Evolutionary conservation across 2,329 filamentous ascomycete genomes (phyloP).

Genomic region (Colletotrichum abscissum): DNA sequence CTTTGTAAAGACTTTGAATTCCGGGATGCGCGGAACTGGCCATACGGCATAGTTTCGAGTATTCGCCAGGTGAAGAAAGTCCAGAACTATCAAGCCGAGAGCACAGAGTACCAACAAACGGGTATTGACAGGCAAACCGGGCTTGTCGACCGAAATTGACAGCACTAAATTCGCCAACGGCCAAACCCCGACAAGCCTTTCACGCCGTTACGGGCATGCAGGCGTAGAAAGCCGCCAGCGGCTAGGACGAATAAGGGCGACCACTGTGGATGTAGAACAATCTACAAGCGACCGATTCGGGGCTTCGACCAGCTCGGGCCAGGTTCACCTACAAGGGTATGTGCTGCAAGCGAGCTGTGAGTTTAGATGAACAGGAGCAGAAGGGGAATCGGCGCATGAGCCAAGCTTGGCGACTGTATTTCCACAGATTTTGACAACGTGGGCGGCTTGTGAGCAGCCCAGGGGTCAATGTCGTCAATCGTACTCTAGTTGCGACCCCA

Average conservation of each 20-base stretch:
- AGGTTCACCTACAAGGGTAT: neutral
- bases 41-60: neutral
- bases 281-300: constrained; percentile 27
- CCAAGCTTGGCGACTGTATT: constrained; percentile 11
- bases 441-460: neutral
- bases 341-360: neutral
- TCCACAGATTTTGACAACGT: neutral
- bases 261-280: constrained; percentile 1
- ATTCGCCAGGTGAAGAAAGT: neutral
- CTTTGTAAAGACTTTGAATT: neutral
- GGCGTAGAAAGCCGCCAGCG: neutral
- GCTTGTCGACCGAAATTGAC: constrained; percentile 31
- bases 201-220: neutral
- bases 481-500: constrained; percentile 22
- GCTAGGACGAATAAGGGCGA: neutral
- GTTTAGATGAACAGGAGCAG: constrained; percentile 34
- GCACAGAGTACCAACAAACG: neutral
- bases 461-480: constrained; percentile 31
- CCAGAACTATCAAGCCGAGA: neutral
- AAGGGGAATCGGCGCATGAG: constrained; percentile 24
- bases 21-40: neutral
- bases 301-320: neutral
- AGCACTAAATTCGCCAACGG: neutral
- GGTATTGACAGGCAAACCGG: constrained; percentile 17
- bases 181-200: constrained; percentile 9